Evolutionary conservation across 345 rosid species (phyloP), one percentile per base, ranked within the genome.

Genomic region (Clausena lansium): DNA sequence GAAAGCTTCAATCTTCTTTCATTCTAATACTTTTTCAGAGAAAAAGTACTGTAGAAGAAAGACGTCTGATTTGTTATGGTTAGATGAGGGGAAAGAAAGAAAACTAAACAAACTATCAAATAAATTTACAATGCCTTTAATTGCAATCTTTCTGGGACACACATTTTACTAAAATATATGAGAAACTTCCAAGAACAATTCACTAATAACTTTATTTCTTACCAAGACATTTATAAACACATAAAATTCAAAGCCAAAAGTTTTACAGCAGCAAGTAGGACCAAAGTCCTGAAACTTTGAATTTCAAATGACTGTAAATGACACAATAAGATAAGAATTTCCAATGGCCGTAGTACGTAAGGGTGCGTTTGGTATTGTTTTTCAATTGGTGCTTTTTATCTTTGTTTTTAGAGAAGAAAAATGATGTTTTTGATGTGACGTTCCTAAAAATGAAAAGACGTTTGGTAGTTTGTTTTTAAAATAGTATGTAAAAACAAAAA

Each of bases 341-440:
- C 86, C 81, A 87, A 86, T 95, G 99, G 64, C 88, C 83, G 67
- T 95, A 95, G 82, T 98, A 92, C 14, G 99, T 93, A 73, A 95
- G 91, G n/a, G n/a, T n/a, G n/a, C n/a, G n/a, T n/a, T n/a, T n/a
- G n/a, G 32, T 30, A 30, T 30, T 30, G 32, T 30, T 30, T 30
- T 30, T 30, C 2, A 30, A 30, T 30, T 30, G 1, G 32, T 30
- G 32, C 2, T 2, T 30, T 30, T 2, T 30, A 2, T 30, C 32
- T 30, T 2, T 30, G n/a, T 30, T 30, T 30, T 30, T 30, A 30
- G n/a, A 30, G 32, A 30, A 30, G 32, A 30, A 30, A 30, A 30
- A 30, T 30, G 2, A 2, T 30, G 32, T 30, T 30, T 30, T 30
- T 30, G 2, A 30, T 30, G 32, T 1, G 32, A 30, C 2, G 32